Evolutionary conservation across 805 yeast species (phyloP), one percentile per base, ranked within the genome.

Genomic region (Metschnikowia corniflorae): DNA sequence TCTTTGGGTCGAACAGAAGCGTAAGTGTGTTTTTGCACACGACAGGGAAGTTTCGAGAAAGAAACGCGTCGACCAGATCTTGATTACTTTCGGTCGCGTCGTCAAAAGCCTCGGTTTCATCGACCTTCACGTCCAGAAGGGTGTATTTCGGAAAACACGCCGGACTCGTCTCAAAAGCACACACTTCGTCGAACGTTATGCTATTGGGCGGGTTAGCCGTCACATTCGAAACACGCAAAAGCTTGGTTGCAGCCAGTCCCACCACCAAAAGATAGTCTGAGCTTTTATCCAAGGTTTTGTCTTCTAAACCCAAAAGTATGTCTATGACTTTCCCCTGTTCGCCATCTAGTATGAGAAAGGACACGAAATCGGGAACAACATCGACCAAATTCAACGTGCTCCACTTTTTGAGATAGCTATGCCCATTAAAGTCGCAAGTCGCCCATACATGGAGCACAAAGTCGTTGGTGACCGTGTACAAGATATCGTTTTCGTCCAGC

Each of bases 391-490:
- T 65, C 24, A 66, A 43, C 4, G 71, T 60, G 1, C 81, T 82
- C 78, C 86, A 79, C 30, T 67, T 63, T 42, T 70, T 78, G 15
- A 80, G 68, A 29, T 71, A 72, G 37, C 71, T 74, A 26, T 75
- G 78, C n/a, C 72, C 73, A 25, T 74, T 80, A 35, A 70, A 60
- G 43, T 79, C 83, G 55, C 72, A 77, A 14, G 82, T 73, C 0
- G 83, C 73, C 86, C 89, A 87, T 0, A 83, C 71, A 19, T 87
- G 65, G 29, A 89, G 51, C 8, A 70, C 65, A 6, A 70, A 61
- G 49, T 83, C 87, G 13, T 70, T 61, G 19, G 82, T 64, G n/a
- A 80, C 49, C 0, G 95, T 78, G 54, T 81, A 87, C 5, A 88
- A 60, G 8, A 63, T 49, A 37, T 60, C 65, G 22, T 40, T 40